phyloP scores from a whole-genome alignment of 768 basidiomycete genomes.

The Tremella yokohamensis region DNA sequence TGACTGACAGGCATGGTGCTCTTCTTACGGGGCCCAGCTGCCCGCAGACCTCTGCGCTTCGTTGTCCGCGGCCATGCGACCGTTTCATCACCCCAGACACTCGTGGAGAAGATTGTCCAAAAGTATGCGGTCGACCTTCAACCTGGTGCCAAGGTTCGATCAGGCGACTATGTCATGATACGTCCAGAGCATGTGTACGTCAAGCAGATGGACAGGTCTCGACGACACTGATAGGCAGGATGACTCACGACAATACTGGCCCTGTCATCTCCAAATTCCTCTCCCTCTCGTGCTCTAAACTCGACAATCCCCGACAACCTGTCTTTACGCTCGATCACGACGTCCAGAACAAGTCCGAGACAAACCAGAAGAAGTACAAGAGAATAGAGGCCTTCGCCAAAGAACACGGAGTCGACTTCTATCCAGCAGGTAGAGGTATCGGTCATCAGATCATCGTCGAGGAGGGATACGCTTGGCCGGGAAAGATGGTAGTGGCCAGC shows the following conservation, averaged over 20 bases:
- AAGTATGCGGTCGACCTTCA: constrained; percentile 90
- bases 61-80: constrained; percentile 31
- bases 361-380: constrained; percentile 88
- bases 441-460: constrained; percentile 97
- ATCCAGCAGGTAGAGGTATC: constrained; percentile 94
- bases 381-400: constrained; percentile 87
- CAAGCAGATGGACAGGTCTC: neutral
- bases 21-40: neutral
- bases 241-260: constrained; percentile 80
- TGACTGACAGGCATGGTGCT: neutral
- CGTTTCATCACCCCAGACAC: constrained; percentile 60
- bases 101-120: constrained; percentile 97
- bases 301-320: constrained; percentile 74
- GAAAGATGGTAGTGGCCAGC: constrained; percentile 90
- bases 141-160: constrained; percentile 71
- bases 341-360: constrained; percentile 87
- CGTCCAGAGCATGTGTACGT: constrained; percentile 79
- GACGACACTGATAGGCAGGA: constrained; percentile 29
- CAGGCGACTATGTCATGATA: constrained; percentile 99
- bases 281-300: constrained; percentile 82
- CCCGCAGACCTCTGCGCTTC: neutral
- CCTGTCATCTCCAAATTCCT: constrained; percentile 98
- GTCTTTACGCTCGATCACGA: constrained; percentile 98
- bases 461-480: constrained; percentile 96
- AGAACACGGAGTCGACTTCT: constrained; percentile 82